phyloP scores from a whole-genome alignment of 1,284 basidiomycete species.

The Exobasidium rhododendri region DNA sequence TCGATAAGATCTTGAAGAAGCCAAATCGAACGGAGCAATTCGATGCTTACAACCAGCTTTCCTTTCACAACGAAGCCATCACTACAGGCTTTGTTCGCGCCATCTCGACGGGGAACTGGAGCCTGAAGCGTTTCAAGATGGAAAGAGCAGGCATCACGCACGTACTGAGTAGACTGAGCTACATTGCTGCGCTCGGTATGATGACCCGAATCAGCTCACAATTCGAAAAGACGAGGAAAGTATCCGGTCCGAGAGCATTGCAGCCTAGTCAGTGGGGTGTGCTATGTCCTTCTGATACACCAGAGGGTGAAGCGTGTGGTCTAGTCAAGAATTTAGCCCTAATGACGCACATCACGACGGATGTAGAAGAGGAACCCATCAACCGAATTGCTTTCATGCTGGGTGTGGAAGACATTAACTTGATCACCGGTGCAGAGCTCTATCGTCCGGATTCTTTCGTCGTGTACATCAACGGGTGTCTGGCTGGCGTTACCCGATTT shows the following conservation, averaged over 20 bases:
- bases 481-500: conserved; percentile 86
- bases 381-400: conserved; percentile 85
- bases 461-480: conserved; percentile 94
- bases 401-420: conserved; percentile 92
- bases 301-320: conserved; percentile 98
- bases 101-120: conserved; percentile 99
- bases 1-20: conserved; percentile 98
- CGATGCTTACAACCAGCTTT: conserved; percentile 90
- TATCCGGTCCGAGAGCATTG: conserved; percentile 92
- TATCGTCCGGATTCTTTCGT: conserved; percentile 86
- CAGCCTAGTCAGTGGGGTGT: conserved; percentile 99
- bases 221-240: conserved; percentile 99
- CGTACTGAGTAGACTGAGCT: conserved; percentile 88
- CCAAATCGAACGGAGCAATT: conserved; percentile 91
- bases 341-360: conserved; percentile 99
- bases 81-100: conserved; percentile 95
- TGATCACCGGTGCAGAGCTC: conserved; percentile 91
- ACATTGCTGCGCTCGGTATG: conserved; percentile 98
- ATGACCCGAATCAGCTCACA: conserved; percentile 99
- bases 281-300: conserved; percentile 96
- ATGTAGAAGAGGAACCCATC: conserved; percentile 94
- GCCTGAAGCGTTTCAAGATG: conserved; percentile 99
- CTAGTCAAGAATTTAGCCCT: conserved; percentile 97
- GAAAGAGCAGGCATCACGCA: conserved; percentile 99
- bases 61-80: conserved; percentile 80